These are phyloP conservation scores for Tolypocladium pustulatum DNA, from an alignment of 2,329 filamentous ascomycete genomes.

Conservation along the genomic window DNA sequence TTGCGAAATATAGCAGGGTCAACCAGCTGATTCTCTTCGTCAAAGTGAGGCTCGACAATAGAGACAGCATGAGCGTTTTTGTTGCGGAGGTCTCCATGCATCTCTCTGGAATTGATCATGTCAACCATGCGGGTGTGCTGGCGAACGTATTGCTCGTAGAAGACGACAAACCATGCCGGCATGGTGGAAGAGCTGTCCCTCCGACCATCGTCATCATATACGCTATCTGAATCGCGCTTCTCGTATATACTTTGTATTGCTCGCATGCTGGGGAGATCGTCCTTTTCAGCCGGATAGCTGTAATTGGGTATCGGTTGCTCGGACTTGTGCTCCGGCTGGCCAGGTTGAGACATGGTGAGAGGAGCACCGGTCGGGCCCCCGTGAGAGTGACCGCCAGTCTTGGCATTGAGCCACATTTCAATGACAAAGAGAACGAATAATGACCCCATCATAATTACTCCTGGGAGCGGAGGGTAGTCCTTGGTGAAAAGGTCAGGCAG, in stretches of 20 bases:
- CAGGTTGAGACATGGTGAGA: background rate
- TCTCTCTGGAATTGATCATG: constrained; percentile 31
- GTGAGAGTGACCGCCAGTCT: constrained; percentile 48
- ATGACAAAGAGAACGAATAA: constrained; percentile 52
- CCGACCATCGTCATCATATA: constrained; percentile 24
- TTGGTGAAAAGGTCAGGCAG: constrained; percentile 49
- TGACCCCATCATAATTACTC: constrained; percentile 55
- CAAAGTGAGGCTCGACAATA: constrained; percentile 11
- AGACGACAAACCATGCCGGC: constrained; percentile 53
- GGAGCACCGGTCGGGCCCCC: constrained; percentile 39
- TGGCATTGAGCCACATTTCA: constrained; percentile 50
- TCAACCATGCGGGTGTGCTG: constrained; percentile 48
- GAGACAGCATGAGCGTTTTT: constrained; percentile 21
- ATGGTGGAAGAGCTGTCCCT: constrained; percentile 26
- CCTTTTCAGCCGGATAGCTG: background rate
- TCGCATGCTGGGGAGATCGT: background rate
- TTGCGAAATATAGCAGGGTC: constrained; percentile 43
- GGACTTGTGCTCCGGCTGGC: background rate
- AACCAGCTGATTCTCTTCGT: constrained; percentile 32
- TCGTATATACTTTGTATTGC: background rate
- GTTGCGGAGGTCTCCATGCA: constrained; percentile 6
- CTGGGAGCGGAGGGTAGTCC: constrained; percentile 50
- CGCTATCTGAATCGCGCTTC: background rate
- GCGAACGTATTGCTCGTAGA: constrained; percentile 52
- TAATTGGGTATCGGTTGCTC: background rate